Evolutionary conservation across 2,329 filamentous ascomycete species (phyloP), one percentile per base, ranked within the genome.

Genomic region (Ophiostoma triangulosporum): DNA sequence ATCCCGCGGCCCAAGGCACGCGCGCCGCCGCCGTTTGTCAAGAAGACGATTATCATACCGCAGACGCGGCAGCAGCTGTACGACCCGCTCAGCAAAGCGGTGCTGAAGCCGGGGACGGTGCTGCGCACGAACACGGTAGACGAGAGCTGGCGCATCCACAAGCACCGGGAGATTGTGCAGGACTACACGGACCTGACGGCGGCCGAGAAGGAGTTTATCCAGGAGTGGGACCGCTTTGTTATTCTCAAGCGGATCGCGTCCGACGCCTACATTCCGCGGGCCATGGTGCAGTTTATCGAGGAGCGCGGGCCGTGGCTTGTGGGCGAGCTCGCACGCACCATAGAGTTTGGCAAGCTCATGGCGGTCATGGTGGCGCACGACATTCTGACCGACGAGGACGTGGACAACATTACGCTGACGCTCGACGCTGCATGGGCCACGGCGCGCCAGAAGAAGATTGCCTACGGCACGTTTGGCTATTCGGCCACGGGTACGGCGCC

Each of bases 181-280:
- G 78, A 81, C 57, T 80, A 77, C 60, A 73, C 71, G 8, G 77
- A 81, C 58, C 70, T 81, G 26, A 72, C 72, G 12, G 62, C 67
- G 3, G 66, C 70, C 15, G 77, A 81, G 60, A 77, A 76, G 62
- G 77, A 80, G 57, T 81, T 76, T 55, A 76, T 81, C 53, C 69
- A 71, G 59, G 73, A 76, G 57, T 81, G 77, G 77, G 77, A 80
- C 56, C 68, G 71, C 1, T 79, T 75, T 58, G 72, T 78, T 48
- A 69, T 77, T 8, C 67, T 67, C 45, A 70, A 74, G 58, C 73
- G 70, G 52, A 64, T 80, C 48, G 75, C 73, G 5, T 74, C 75
- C 4, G 70, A 71, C 29, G 71, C 72, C 3, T 78, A 75, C 59
- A 68, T 81, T 12, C 70, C 75, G 11, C 69, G 70, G 3, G 69